Percentiles rank a stretch among this genome's conserved stretches.
phyloP scores from a whole-genome alignment of 1,284 basidiomycete genomes.

The Abortiporus biennis region DNA sequence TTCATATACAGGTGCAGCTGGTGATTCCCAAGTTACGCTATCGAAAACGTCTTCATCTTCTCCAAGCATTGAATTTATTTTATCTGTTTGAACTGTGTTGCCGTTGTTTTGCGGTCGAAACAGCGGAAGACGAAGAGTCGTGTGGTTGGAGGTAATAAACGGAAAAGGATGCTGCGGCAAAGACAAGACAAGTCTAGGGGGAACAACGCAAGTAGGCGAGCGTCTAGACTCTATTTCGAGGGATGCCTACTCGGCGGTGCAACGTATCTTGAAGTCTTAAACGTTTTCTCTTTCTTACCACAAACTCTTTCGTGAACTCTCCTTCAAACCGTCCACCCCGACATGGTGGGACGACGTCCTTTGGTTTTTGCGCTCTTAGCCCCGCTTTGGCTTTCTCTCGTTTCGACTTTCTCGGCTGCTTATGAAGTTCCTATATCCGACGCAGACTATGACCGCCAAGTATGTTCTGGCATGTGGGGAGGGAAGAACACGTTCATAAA shows the following conservation, averaged over 20 bases:
- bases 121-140: slow-evolving; percentile 5
- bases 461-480: slow-evolving; percentile 95
- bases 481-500: slow-evolving; percentile 79
- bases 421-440: slow-evolving; percentile 66
- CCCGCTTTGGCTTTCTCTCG: slow-evolving; percentile 22
- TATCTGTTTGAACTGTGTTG: too few relatives aligned
- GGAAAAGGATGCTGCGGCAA: background rate
- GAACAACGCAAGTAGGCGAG: background rate
- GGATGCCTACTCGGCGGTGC: background rate
- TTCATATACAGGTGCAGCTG: slow-evolving; percentile 43
- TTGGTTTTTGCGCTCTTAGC: slow-evolving; percentile 8
- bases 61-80: slow-evolving; percentile 66
- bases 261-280: background rate
- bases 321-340: background rate
- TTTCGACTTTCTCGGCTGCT: slow-evolving; percentile 29
- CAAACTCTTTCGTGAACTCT: background rate
- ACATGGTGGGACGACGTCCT: slow-evolving; percentile 2
- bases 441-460: slow-evolving; percentile 79
- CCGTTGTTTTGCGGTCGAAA: background rate
- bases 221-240: background rate
- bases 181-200: background rate
- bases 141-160: slow-evolving; percentile 20
- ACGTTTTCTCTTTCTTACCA: slow-evolving; percentile 11
- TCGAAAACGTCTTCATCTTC: slow-evolving; percentile 84
- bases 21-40: slow-evolving; percentile 80